Base-by-base conservation (phyloP, 805 yeast genomes). In the Wickerhamiella qilinensis region DNA sequence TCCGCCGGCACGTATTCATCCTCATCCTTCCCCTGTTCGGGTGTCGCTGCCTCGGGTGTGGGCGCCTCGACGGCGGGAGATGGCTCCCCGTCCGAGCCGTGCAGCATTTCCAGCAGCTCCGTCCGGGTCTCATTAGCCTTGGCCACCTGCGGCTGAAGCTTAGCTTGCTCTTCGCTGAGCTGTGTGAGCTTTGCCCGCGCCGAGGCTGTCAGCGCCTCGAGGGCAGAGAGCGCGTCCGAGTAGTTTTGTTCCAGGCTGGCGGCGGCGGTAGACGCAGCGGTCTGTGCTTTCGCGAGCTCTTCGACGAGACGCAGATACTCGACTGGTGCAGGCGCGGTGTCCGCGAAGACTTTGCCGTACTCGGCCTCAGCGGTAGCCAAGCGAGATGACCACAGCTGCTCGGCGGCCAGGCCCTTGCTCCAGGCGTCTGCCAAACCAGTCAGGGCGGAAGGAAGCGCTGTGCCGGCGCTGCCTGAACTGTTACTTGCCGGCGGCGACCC, bases 241-340 rank as follows among this genome's bases (percentile, higher is more conserved):
- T 28, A 28, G 15, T 28, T 8, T 7, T 7, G 15, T 8, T 28
- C 30, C 15, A 28, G 30, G 15, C 15, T 15, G 17, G 20, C 11
- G 12, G 15, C 33, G 8, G 21, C 33, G 21, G 18, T 16, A 7
- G 4, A 6, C 5, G 33, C 21, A n/a, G 20, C 19, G 17, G 20
- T 6, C 15, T 51, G 43, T 35, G 51, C 45, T 5, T 38, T 39
- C 17, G 53, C 37, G 17, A 53, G 48, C 14, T 37, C 41, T 28
- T 49, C 52, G 3, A 52, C 45, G 29, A 50, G 48, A 4, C 46
- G 47, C 5, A 59, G 41, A 22, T 51, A 54, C 37, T 43, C 55
- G 22, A 59, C 39, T 17, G 61, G 58, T 8, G 64, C 57, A 15
- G 65, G 63, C 9, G 56, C 39, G 2, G 46, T 43, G n/a, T 49